Conservation (phyloP, 768 basidiomycete genomes). For the Leccinum ochraceum region DNA sequence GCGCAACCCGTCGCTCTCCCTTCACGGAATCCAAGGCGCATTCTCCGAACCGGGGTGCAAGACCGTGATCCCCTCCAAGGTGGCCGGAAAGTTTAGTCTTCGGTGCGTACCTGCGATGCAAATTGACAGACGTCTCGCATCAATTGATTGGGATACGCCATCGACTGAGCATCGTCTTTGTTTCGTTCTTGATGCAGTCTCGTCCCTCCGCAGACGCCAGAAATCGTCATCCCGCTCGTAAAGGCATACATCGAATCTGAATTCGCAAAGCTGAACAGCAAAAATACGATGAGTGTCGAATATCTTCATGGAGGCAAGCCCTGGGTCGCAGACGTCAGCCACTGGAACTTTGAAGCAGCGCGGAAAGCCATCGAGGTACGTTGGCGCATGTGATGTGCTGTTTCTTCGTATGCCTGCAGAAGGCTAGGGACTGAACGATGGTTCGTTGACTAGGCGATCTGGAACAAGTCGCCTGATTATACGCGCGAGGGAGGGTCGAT, state of each 20-base stretch:
- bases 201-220: conserved; percentile 88
- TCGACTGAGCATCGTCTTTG: background rate
- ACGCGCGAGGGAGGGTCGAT: conserved; percentile 95
- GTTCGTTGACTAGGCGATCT: conserved; percentile 41
- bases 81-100: conserved; percentile 91
- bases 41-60: conserved; percentile 82
- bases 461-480: conserved; percentile 74
- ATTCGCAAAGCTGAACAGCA: conserved; percentile 82
- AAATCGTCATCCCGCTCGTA: conserved; percentile 70
- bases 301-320: conserved; percentile 81
- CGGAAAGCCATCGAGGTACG: conserved; percentile 77
- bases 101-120: conserved; percentile 48
- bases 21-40: conserved; percentile 96
- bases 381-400: background rate
- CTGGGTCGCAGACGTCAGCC: conserved; percentile 82
- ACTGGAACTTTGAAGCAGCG: conserved; percentile 94
- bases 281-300: conserved; percentile 78
- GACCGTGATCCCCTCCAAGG: conserved; percentile 94
- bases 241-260: conserved; percentile 67
- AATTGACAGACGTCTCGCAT: background rate
- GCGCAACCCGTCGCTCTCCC: conserved; percentile 83
- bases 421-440: background rate
- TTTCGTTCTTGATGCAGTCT: conserved; percentile 41
- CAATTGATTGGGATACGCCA: background rate
- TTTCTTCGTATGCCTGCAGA: too few relatives aligned